A percentile compares a stretch with the other conserved stretches of the same genome.
phyloP scores from a whole-genome alignment of 2,329 filamentous ascomycete species.

The Pestalotiopsis sp. region DNA sequence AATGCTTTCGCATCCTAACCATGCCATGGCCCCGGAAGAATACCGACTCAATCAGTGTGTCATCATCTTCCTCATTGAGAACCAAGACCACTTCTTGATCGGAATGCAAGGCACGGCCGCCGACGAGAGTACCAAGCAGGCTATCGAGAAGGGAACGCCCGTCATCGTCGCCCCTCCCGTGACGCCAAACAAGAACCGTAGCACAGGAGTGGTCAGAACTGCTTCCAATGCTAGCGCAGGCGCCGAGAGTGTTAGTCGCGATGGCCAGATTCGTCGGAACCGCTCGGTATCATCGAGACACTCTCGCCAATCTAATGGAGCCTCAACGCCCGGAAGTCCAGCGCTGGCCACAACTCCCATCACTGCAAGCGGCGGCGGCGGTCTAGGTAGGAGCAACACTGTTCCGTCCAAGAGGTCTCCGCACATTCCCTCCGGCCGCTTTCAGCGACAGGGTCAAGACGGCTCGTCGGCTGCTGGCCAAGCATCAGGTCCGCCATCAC shows the following conservation, averaged over 20 bases:
- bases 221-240: constrained; percentile 87
- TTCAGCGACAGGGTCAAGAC: constrained; percentile 42
- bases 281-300: constrained; percentile 90
- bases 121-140: constrained; percentile 73
- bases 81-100: constrained; percentile 97
- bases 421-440: constrained; percentile 66
- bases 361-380: constrained; percentile 39
- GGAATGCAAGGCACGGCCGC: constrained; percentile 99
- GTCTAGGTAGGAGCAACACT: constrained; percentile 76
- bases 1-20: constrained; percentile 87
- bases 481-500: constrained; percentile 51
- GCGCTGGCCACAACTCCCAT: constrained; percentile 51
- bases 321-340: constrained; percentile 70
- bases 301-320: constrained; percentile 73
- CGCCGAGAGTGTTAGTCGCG: constrained; percentile 82
- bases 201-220: constrained; percentile 68
- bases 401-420: constrained; percentile 89
- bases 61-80: constrained; percentile 95
- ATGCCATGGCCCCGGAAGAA: constrained; percentile 94
- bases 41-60: constrained; percentile 96
- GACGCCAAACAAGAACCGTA: constrained; percentile 54
- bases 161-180: constrained; percentile 40
- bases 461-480: constrained; percentile 33
- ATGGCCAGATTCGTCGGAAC: constrained; percentile 80
- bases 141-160: constrained; percentile 69